Percentiles rank a stretch among this genome's conserved stretches.
Evolutionary conservation across 2,329 filamentous ascomycete species (phyloP).

Genomic region (Neonectria punicea): DNA sequence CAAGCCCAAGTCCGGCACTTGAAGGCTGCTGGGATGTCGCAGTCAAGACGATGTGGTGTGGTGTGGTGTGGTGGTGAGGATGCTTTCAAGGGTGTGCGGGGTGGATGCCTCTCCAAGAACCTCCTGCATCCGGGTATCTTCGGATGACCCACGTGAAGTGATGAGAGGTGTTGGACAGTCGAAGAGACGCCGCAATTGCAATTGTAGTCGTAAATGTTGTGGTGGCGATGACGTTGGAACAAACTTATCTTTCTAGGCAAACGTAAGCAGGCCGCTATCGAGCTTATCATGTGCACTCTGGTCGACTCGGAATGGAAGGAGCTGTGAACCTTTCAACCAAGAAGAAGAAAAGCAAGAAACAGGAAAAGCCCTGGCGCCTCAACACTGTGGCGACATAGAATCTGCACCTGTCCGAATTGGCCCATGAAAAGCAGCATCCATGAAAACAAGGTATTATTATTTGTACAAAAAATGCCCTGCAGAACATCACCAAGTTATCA

Average conservation of each 20-base stretch:
- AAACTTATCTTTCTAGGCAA: neutral
- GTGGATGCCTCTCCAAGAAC: constrained; percentile 1
- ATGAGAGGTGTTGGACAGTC: constrained; percentile 26
- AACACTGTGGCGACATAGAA: neutral
- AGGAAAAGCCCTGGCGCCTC: neutral
- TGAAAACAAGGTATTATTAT: neutral
- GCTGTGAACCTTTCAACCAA: neutral
- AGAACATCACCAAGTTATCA: neutral
- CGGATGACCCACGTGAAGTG: constrained; percentile 35
- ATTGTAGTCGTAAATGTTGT: constrained; percentile 7
- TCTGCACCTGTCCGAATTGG: neutral
- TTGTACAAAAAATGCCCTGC: neutral
- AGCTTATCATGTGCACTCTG: neutral
- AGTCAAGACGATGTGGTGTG: neutral
- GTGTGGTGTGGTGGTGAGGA: constrained; percentile 3
- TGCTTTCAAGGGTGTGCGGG: constrained; percentile 7
- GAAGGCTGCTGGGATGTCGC: neutral
- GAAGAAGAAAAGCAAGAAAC: neutral
- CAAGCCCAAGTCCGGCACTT: constrained; percentile 8
- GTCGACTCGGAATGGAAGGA: neutral
- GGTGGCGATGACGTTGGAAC: neutral
- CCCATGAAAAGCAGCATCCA: neutral
- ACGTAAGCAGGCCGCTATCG: neutral
- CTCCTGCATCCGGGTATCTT: constrained; percentile 28
- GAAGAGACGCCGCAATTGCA: constrained; percentile 21